phyloP scores from a whole-genome alignment of 73 alveolate genomes.

The Tetrahymena thermophila region DNA sequence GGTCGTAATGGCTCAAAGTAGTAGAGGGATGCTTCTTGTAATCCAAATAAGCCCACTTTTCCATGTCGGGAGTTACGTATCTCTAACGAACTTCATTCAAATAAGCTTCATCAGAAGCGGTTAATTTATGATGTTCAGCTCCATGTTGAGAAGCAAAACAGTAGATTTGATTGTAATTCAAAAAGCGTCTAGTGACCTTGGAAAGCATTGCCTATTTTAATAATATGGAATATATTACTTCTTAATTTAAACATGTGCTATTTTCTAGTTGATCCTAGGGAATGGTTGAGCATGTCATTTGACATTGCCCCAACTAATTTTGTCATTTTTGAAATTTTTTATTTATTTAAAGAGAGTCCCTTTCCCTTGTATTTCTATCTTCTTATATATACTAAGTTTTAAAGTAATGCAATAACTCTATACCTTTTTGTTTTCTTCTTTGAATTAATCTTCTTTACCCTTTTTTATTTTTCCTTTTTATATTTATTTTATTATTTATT shows the following conservation, averaged over 20 bases:
- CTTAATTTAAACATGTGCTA: background rate
- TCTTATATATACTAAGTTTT: background rate
- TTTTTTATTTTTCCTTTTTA: background rate
- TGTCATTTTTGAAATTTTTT: background rate
- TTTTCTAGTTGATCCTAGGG: background rate
- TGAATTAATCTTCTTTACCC: background rate
- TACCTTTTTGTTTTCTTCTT: background rate
- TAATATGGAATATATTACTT: background rate
- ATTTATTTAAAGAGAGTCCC: background rate
- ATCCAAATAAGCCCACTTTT: background rate
- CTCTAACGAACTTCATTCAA: background rate
- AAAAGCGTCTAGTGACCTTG: conserved; percentile 2
- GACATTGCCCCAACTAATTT: background rate
- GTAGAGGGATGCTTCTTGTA: background rate
- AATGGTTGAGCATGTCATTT: background rate
- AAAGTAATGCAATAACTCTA: background rate
- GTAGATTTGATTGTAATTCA: background rate
- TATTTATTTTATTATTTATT: background rate
- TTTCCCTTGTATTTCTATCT: background rate
- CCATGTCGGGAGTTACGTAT: background rate
- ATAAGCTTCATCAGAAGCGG: background rate
- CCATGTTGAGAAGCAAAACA: background rate
- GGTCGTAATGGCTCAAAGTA: background rate
- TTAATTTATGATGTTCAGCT: background rate
- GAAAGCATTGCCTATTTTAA: background rate